Evolutionary conservation across 148 eudicot species (phyloP).

Genomic region (Silene uniflora): DNA sequence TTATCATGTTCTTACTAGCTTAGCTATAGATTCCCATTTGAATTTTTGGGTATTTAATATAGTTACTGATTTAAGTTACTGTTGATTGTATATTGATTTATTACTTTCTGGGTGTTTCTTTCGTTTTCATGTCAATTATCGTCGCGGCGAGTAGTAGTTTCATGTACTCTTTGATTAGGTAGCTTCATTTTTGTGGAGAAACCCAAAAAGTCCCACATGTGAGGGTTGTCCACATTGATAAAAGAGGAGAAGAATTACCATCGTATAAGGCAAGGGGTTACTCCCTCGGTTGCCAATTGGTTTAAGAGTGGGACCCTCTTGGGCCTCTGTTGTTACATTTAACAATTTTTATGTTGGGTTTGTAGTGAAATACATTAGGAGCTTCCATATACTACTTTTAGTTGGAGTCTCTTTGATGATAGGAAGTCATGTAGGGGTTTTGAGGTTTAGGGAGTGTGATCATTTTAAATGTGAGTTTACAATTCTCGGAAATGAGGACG

Average conservation of each 20-base stretch:
- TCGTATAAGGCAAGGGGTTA: too few species aligned
- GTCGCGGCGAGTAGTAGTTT: neutral
- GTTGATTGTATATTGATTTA: neutral
- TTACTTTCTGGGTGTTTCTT: neutral
- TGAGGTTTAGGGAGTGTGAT: neutral
- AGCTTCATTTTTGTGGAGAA: neutral
- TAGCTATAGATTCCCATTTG: neutral
- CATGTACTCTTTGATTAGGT: neutral
- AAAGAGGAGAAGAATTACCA: too few species aligned
- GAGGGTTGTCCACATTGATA: too few species aligned
- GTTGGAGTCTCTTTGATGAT: too few species aligned
- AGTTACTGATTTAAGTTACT: neutral
- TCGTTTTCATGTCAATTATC: neutral
- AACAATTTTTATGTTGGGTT: neutral
- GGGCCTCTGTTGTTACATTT: too few species aligned
- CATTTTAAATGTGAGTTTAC: neutral
- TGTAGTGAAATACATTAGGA: too few species aligned
- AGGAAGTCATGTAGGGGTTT: too few species aligned
- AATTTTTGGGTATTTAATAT: neutral
- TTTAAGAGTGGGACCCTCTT: too few species aligned
- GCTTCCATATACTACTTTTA: too few species aligned
- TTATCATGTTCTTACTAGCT: neutral
- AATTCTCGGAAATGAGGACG: neutral
- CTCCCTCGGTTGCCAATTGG: too few species aligned
- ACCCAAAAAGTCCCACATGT: too few species aligned